Conservation (phyloP, 2,329 filamentous ascomycete genomes). For the Colletotrichum sp. region DNA sequence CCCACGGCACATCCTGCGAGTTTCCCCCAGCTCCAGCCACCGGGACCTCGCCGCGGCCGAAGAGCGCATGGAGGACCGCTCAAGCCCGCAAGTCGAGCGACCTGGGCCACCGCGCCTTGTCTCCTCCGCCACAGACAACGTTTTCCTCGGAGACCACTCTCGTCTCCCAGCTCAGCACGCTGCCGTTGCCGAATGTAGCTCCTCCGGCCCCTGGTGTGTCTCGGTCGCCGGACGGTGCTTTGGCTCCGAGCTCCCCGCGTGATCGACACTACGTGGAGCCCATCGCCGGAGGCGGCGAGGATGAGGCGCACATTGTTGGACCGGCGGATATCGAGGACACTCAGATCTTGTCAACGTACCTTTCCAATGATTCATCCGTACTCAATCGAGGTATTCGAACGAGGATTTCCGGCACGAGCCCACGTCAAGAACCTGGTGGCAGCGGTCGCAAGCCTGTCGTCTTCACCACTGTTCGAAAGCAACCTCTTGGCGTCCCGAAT, state of each 20-base stretch:
- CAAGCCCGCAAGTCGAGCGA: neutral
- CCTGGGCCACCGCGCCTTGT: neutral
- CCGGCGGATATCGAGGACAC: constrained; percentile 65
- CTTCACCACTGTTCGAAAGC: constrained; percentile 51
- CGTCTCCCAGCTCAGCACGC: neutral
- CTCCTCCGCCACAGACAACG: neutral
- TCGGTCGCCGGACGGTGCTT: neutral
- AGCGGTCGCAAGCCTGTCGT: constrained; percentile 39
- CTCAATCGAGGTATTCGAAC: constrained; percentile 3
- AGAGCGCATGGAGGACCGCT: neutral
- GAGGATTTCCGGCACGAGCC: constrained; percentile 12
- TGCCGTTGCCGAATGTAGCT: constrained; percentile 25
- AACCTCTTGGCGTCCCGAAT: constrained; percentile 46
- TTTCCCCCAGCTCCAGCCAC: constrained; percentile 41
- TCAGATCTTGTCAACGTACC: constrained; percentile 59
- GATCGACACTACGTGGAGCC: constrained; percentile 2
- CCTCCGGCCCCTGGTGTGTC: constrained; percentile 19
- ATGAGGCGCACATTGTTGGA: constrained; percentile 61
- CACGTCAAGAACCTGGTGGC: neutral
- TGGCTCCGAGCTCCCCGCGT: neutral
- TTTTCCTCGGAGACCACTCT: neutral
- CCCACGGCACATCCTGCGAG: constrained; percentile 61
- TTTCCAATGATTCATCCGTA: constrained; percentile 9
- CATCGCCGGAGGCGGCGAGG: constrained; percentile 30
- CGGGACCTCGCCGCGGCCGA: constrained; percentile 2